These are phyloP conservation scores for Tulasnella sp. DNA, from an alignment of 768 basidiomycete species.

Conservation along the genomic window DNA sequence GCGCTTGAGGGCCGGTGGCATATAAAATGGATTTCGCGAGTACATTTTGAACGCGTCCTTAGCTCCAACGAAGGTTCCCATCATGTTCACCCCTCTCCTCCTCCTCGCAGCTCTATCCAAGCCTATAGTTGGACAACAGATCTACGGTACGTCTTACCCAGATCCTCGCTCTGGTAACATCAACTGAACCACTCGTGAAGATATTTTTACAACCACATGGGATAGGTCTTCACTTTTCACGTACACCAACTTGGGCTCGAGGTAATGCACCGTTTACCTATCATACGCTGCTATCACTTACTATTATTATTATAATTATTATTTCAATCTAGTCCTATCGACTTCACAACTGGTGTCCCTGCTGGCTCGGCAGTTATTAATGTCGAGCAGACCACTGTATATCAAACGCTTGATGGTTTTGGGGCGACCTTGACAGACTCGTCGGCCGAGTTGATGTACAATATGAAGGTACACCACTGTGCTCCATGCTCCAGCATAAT, in stretches of 20 bases:
- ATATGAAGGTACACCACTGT: background rate
- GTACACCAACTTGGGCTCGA: background rate
- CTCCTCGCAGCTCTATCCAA: background rate
- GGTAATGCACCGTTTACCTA: no score
- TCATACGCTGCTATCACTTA: background rate
- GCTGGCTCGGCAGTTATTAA: constrained; percentile 12
- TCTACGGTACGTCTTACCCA: constrained; percentile 30
- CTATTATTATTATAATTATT: no score
- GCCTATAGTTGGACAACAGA: constrained; percentile 23
- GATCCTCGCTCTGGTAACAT: constrained; percentile 11
- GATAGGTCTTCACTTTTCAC: constrained; percentile 7
- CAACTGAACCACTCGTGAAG: background rate
- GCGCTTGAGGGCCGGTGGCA: no score
- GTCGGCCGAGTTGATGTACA: background rate
- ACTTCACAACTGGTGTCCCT: constrained; percentile 1
- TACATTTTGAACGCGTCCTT: background rate
- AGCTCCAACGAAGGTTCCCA: no score
- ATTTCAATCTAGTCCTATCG: background rate
- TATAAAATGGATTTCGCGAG: no score
- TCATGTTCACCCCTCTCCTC: constrained; percentile 14
- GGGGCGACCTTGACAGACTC: constrained; percentile 15
- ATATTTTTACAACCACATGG: constrained; percentile 11
- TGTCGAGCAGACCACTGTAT: constrained; percentile 7
- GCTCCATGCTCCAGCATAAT: no score
- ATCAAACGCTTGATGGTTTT: constrained; percentile 16